Conservation (phyloP, 1,139 yeast species). For the Taphrina pruni region DNA sequence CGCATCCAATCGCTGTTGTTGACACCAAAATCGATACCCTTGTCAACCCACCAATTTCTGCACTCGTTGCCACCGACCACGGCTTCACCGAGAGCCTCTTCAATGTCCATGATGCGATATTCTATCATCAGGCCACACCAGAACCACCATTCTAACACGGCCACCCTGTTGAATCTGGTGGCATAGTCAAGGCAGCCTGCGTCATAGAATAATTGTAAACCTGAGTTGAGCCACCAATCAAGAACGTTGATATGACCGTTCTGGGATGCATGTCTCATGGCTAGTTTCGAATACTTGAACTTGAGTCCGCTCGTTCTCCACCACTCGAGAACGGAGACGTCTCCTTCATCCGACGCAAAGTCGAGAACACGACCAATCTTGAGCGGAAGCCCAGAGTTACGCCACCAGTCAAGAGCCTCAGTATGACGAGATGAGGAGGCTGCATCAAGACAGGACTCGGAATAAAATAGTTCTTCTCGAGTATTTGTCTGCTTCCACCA, state of each 20-base stretch:
- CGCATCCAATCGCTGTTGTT: conserved; percentile 40
- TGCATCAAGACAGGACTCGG: conserved; percentile 38
- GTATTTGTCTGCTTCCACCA: conserved; percentile 36
- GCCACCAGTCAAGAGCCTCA: conserved; percentile 40
- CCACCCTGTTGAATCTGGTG: conserved; percentile 38
- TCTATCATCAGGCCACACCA: conserved; percentile 40
- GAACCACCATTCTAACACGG: conserved; percentile 39
- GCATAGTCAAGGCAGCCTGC: conserved; percentile 39
- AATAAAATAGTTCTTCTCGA: background rate
- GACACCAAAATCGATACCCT: conserved; percentile 39
- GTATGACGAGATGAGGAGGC: conserved; percentile 36
- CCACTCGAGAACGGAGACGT: conserved; percentile 34
- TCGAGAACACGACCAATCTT: conserved; percentile 39
- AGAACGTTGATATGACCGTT: conserved; percentile 34
- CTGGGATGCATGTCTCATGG: conserved; percentile 40
- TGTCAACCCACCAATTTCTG: conserved; percentile 38
- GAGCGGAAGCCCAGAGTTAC: conserved; percentile 31
- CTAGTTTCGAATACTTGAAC: conserved; percentile 36
- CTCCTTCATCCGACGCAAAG: conserved; percentile 38
- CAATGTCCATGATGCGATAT: conserved; percentile 40
- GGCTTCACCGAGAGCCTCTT: conserved; percentile 39
- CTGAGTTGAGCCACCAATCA: conserved; percentile 40
- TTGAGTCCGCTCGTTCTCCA: conserved; percentile 36
- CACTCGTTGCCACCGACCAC: conserved; percentile 40
- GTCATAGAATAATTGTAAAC: conserved; percentile 34